Base-by-base conservation (phyloP, 306 rosid species). In the Acmispon strigosus region DNA sequence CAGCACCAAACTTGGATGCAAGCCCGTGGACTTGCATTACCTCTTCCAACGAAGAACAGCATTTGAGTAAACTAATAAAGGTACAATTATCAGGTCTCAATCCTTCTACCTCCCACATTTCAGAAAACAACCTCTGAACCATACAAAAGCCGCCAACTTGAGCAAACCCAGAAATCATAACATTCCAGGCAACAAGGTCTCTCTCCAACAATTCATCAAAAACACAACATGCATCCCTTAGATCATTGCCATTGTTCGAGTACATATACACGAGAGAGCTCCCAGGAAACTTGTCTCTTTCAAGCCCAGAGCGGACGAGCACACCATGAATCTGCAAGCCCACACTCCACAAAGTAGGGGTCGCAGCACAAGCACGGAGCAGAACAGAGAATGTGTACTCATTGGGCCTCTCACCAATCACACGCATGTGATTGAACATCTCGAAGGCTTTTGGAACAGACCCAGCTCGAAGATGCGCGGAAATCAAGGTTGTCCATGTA, bases 141-240 rank as follows among this genome's bases (percentile, higher is more conserved):
- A 15, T 61, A 50, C 27, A 22, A 52, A 57, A 76, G 24, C 79
- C 76, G 7, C 84, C 86, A 64, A 55, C 84, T 69, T 66, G 79
- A 76, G 83, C 86, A 79, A 79, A 76, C 55, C 84, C 89, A 73
- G 84, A 76, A 69, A 82, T 73, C 84, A 85, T 76, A 63, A 85
- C 81, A 85, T 85, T 85, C 89, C 86, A 85, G 18, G 84, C 69
- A 69, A 85, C 82, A 36, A 57, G 43, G 62, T 85, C 89, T 64
- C 74, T 82, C 73, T 64, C 84, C 69, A 70, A 73, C 77, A 82
- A 55, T 10, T 72, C 84, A 60, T 69, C 7, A 65, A 85, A 85
- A 45, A 69, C 75, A 54, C 29, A 55, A 56, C 43, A 76, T 1
- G 84, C 83, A 16, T 69, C 59, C 10, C 9, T 32, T 8, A 76